Percentiles rank a stretch among this genome's conserved stretches.
Conservation (phyloP, 441 rosid species). For the Gossypium lobatum region DNA sequence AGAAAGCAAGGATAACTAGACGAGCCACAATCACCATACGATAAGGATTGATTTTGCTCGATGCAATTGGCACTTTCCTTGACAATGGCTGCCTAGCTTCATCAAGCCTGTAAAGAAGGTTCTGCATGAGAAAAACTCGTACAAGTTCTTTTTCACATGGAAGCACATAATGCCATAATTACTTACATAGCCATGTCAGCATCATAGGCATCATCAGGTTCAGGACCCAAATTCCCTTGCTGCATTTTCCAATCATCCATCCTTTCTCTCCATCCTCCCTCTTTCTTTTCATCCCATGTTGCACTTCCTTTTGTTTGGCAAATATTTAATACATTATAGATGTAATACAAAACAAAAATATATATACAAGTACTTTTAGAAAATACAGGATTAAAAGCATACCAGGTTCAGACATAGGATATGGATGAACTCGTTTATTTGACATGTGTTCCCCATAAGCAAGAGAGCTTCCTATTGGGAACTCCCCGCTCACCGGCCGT, state of each 20-base stretch:
- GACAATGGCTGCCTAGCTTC: slow-evolving; percentile 90
- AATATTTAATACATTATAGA: not conserved
- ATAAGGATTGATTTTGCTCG: slow-evolving; percentile 87
- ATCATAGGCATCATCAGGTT: slow-evolving; percentile 54
- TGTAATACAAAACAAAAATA: not conserved
- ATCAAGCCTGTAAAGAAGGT: slow-evolving; percentile 51
- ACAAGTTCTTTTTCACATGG: not conserved
- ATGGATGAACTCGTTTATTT: slow-evolving; percentile 76
- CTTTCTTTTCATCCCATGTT: slow-evolving; percentile 80
- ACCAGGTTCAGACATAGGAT: slow-evolving; percentile 83
- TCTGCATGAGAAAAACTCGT: slow-evolving; percentile 7
- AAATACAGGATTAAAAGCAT: slow-evolving; percentile 6
- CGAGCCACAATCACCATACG: slow-evolving; percentile 86
- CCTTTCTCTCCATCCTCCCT: slow-evolving; percentile 83
- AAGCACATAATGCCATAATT: not conserved
- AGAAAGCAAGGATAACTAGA: slow-evolving; percentile 61
- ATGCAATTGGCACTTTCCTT: slow-evolving; percentile 88
- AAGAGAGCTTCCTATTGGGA: slow-evolving; percentile 50
- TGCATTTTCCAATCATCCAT: slow-evolving; percentile 93
- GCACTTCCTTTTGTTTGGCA: slow-evolving; percentile 46
- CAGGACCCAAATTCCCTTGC: slow-evolving; percentile 80
- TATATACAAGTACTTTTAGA: not conserved
- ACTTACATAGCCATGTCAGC: slow-evolving; percentile 63
- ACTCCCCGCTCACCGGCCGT: slow-evolving; percentile 85
- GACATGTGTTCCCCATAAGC: slow-evolving; percentile 57